These are phyloP conservation scores for California macrophylla DNA, from an alignment of 441 rosid genomes.

Conservation along the genomic window DNA sequence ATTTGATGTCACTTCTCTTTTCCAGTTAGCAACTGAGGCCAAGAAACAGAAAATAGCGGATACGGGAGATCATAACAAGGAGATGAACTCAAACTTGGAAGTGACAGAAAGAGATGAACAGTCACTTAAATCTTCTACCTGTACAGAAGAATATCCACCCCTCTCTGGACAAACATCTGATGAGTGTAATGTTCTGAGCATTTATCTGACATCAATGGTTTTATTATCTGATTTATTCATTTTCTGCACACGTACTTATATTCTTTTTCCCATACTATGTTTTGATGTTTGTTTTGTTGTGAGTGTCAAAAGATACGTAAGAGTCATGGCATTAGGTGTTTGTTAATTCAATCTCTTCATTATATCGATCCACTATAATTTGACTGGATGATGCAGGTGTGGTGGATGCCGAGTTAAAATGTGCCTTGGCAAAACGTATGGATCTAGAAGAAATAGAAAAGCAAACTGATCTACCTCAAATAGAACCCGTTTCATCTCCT, in stretches of 20 bases:
- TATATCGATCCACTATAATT: too few relatives aligned
- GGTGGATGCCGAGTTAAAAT: conserved; percentile 18
- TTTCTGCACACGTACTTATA: not conserved
- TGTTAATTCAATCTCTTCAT: too few relatives aligned
- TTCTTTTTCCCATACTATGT: not conserved
- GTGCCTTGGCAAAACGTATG: conserved; percentile 26
- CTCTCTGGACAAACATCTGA: conserved; percentile 12
- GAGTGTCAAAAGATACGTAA: not conserved
- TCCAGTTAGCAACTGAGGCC: conserved; percentile 25
- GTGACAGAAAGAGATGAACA: conserved; percentile 22
- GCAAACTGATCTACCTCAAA: conserved; percentile 24
- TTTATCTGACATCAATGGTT: not conserved
- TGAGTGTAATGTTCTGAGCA: conserved; percentile 8
- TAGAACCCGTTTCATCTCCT: conserved; percentile 16
- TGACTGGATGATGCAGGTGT: conserved; percentile 27
- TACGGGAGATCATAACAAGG: conserved; percentile 10
- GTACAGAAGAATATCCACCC: conserved; percentile 18
- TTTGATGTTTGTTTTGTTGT: not conserved
- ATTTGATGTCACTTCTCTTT: not conserved
- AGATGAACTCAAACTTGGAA: conserved; percentile 20
- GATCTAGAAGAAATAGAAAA: conserved; percentile 22
- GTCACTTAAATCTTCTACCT: conserved; percentile 15
- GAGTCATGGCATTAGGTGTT: too few relatives aligned
- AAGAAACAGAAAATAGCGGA: conserved; percentile 27
- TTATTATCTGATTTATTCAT: not conserved